phyloP scores from a whole-genome alignment of 495 filamentous ascomycete species.

The Evernia prunastri region DNA sequence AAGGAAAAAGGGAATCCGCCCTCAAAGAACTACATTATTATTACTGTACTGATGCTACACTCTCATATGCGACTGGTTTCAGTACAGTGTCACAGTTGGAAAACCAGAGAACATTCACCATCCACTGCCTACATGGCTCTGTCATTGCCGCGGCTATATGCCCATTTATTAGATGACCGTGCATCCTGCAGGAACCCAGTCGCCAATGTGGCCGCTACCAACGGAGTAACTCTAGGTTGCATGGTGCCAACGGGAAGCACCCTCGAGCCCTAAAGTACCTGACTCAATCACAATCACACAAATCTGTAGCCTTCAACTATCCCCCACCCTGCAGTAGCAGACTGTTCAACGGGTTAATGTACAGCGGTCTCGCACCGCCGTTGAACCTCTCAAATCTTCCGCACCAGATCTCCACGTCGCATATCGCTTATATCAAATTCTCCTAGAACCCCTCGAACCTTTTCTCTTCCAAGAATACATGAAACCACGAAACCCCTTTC shows the following conservation, averaged over 20 bases:
- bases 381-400: constrained; percentile 5
- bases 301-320: no score
- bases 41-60: background rate
- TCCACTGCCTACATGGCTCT: background rate
- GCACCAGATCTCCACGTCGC: constrained; percentile 20
- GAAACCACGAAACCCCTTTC: constrained; percentile 15
- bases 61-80: background rate
- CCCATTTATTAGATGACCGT: constrained; percentile 3
- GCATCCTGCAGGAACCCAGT: constrained; percentile 15
- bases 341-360: constrained; percentile 11
- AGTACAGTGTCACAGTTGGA: background rate
- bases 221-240: no score
- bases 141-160: constrained; percentile 16
- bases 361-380: constrained; percentile 14
- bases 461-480: constrained; percentile 21
- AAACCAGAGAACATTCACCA: background rate
- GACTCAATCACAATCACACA: no score
- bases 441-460: constrained; percentile 12
- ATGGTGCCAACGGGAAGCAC: constrained; percentile 7
- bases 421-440: constrained; percentile 24
- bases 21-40: no score
- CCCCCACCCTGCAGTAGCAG: constrained; percentile 12
- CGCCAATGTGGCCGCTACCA: constrained; percentile 8
- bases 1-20: background rate
- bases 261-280: background rate